Evolutionary conservation across 768 basidiomycete genomes (phyloP).

Genomic region (Gloeophyllum trabeum): DNA sequence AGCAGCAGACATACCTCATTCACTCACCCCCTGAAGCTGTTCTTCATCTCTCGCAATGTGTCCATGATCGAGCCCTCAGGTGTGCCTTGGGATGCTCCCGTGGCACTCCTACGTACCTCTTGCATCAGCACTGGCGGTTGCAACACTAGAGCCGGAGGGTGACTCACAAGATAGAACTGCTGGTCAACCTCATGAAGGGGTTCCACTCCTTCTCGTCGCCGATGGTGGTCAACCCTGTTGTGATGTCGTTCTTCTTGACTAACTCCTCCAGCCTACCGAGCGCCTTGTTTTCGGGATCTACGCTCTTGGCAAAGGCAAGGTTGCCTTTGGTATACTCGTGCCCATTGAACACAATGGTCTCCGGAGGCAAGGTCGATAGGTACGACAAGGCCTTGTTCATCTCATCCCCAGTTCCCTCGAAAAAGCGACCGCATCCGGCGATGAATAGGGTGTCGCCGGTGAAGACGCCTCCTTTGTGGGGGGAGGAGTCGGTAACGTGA

Average conservation of each 20-base stretch:
- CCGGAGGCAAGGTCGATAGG: constrained; percentile 63
- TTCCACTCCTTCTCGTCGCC: constrained; percentile 94
- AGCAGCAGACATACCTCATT: background rate
- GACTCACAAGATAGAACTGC: constrained; percentile 51
- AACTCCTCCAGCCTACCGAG: constrained; percentile 49
- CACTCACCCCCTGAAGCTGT: constrained; percentile 59
- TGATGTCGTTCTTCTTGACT: constrained; percentile 45
- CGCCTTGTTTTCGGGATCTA: constrained; percentile 55
- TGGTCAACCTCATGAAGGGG: constrained; percentile 79
- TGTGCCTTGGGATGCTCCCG: constrained; percentile 25
- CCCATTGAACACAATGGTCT: constrained; percentile 77
- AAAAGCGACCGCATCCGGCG: constrained; percentile 89
- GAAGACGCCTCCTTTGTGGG: constrained; percentile 70
- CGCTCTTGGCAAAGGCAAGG: constrained; percentile 53
- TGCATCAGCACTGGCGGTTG: background rate
- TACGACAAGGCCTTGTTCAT: constrained; percentile 73
- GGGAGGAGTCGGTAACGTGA: constrained; percentile 32
- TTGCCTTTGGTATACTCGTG: constrained; percentile 85
- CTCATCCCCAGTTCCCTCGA: constrained; percentile 70
- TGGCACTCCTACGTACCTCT: constrained; percentile 39
- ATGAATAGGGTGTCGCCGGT: constrained; percentile 92
- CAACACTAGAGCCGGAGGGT: background rate
- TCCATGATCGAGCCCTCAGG: constrained; percentile 58
- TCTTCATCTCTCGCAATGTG: constrained; percentile 74
- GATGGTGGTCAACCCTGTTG: constrained; percentile 79